Evolutionary conservation across 1,284 basidiomycete genomes (phyloP), one percentile per base, ranked within the genome.

Genomic region (Leccinum fallax): DNA sequence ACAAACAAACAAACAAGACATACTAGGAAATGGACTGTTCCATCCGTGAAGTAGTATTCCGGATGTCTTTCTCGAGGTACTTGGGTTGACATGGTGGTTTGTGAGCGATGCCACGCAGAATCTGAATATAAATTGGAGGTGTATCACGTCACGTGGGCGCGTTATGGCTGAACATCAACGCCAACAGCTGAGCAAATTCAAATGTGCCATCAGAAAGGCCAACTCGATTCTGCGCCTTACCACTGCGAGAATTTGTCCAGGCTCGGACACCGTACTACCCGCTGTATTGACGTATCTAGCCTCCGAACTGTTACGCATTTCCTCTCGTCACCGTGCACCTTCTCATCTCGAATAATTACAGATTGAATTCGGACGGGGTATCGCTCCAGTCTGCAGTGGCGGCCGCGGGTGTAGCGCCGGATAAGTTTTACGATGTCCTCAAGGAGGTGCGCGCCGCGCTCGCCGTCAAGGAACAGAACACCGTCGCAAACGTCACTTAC

Each of bases 201-300:
- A 21, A 34, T 34, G 34, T 34, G 0, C 26, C 1, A 26, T 32
- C 30, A 32, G 30, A 40, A 40, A 5, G 38, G 38, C 38, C 7
- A 8, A 2, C 0, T 40, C 38, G 16, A 40, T 74, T 19, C 32
- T 75, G 0, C 51, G 57, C 8, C 63, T 76, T 8, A 69, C 63
- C 2, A 60, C 48, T 21, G 61, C 68, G 53, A 73, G 3, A 32
- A 32, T 32, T 1, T 4, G 10, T 32, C 30, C 30, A 32, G 30
- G 60, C 10, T 65, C 74, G 10, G 72, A 65, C 5, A 57, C 60
- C 38, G 68, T 61, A 13, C 65, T 74, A 5, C 65, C 68, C 2
- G 66, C 72, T 3, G 55, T 74, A 19, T 75, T 69, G 59, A 66
- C 71, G 38, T 74, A 73, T 58, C 54, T 74, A 2, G 72, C 74